These are phyloP conservation scores for Massariosphaeria phaeospora DNA, from an alignment of 495 filamentous ascomycete species.

Conservation along the genomic window DNA sequence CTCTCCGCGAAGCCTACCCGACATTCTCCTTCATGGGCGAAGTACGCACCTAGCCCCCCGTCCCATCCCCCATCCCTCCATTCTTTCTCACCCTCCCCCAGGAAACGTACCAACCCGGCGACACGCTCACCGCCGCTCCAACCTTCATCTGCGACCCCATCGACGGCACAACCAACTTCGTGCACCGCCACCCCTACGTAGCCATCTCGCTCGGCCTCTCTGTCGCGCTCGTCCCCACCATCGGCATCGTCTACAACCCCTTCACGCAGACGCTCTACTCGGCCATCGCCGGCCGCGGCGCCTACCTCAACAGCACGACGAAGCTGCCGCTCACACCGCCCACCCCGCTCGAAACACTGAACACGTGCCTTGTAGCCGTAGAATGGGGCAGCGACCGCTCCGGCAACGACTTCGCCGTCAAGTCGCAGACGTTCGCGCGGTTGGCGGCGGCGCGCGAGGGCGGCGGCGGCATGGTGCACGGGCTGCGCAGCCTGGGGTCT, in stretches of 20 bases:
- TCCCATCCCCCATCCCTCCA: not conserved
- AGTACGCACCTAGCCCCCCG: not conserved
- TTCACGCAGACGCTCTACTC: constrained; percentile 64
- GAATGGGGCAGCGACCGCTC: constrained; percentile 76
- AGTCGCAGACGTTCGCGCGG: constrained; percentile 61
- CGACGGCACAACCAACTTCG: constrained; percentile 86
- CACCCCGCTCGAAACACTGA: constrained; percentile 53
- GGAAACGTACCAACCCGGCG: constrained; percentile 72
- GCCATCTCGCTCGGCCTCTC: constrained; percentile 79
- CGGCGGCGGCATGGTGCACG: constrained; percentile 82
- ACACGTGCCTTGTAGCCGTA: constrained; percentile 59
- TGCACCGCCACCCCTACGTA: constrained; percentile 73
- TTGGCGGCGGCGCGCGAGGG: constrained; percentile 56
- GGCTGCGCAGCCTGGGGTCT: constrained; percentile 65
- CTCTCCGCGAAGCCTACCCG: constrained; percentile 61
- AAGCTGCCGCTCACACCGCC: constrained; percentile 52
- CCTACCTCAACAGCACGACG: constrained; percentile 52
- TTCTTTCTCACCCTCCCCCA: not conserved
- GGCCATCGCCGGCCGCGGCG: constrained; percentile 63
- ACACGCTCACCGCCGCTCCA: constrained; percentile 58
- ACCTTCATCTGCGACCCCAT: constrained; percentile 90
- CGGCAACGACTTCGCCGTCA: constrained; percentile 72
- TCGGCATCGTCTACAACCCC: constrained; percentile 85
- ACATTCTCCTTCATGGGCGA: constrained; percentile 45
- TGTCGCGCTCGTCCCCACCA: constrained; percentile 54